Evolutionary conservation across 2,329 filamentous ascomycete species (phyloP).

Genomic region (Lachnellula arida): DNA sequence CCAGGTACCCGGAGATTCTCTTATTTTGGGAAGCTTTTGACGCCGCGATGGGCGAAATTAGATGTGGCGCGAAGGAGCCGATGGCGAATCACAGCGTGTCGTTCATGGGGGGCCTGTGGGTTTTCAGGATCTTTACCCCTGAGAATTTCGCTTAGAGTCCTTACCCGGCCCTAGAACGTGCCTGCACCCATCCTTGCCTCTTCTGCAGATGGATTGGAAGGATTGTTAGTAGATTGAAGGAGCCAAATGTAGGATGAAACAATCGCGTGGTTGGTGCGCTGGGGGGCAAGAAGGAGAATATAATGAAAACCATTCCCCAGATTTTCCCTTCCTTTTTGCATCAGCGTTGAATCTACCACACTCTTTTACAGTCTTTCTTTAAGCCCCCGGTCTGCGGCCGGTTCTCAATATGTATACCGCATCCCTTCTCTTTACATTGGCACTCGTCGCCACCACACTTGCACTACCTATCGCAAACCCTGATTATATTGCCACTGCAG

Average conservation of each 20-base stretch:
- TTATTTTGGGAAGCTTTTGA: background rate
- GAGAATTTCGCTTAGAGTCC: background rate
- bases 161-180: background rate
- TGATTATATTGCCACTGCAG: background rate
- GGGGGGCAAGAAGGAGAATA: background rate
- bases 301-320: background rate
- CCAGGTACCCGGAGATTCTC: background rate
- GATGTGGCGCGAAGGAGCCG: background rate
- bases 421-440: background rate
- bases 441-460: background rate
- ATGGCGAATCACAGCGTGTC: background rate
- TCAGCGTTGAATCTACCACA: background rate
- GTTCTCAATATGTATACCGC: background rate
- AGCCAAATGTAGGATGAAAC: background rate
- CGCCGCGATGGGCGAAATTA: background rate
- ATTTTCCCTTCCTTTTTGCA: background rate
- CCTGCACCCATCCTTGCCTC: background rate
- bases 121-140: background rate
- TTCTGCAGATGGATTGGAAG: background rate
- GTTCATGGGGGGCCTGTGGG: background rate
- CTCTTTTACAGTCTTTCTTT: background rate
- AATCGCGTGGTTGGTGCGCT: background rate
- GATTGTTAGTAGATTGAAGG: background rate
- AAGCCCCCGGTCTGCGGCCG: background rate
- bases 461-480: background rate